A percentile compares a stretch with the other conserved stretches of the same genome.
phyloP scores from a whole-genome alignment of 139 green algal genomes.

The Haematococcus lacustris region DNA sequence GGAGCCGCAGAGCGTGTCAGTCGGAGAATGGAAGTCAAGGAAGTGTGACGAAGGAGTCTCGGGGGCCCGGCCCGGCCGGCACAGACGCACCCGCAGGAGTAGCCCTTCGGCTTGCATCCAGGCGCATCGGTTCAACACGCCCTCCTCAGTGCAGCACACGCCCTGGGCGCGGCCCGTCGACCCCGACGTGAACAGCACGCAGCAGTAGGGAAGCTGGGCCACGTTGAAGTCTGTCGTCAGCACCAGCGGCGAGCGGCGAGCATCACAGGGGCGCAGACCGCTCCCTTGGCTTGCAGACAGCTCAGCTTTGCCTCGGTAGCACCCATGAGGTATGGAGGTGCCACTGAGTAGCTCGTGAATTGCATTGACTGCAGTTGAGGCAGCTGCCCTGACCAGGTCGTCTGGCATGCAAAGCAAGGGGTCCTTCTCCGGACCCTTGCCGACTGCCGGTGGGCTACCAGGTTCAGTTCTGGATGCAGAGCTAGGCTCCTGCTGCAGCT shows the following conservation, averaged over 20 bases:
- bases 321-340: background rate
- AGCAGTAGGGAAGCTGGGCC: conserved; percentile 16
- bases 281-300: background rate
- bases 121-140: conserved; percentile 42
- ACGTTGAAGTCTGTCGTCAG: background rate
- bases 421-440: too few species aligned
- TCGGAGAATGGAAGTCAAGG: too few species aligned
- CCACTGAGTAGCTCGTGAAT: too few species aligned
- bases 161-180: conserved; percentile 50
- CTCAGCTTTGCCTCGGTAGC: background rate
- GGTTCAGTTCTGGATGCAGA: background rate
- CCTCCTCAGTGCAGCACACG: conserved; percentile 39
- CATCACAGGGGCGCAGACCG: background rate
- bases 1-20: too few species aligned
- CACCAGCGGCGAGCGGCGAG: too few species aligned
- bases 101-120: conserved; percentile 63
- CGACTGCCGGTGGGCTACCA: too few species aligned
- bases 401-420: too few species aligned
- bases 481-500: conserved; percentile 1
- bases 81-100: too few species aligned
- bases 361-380: too few species aligned
- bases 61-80: too few species aligned
- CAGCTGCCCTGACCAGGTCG: too few species aligned
- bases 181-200: conserved; percentile 62
- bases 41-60: too few species aligned